phyloP scores from a whole-genome alignment of 352 stramenopile species.

The Globisporangium iwayamae region DNA sequence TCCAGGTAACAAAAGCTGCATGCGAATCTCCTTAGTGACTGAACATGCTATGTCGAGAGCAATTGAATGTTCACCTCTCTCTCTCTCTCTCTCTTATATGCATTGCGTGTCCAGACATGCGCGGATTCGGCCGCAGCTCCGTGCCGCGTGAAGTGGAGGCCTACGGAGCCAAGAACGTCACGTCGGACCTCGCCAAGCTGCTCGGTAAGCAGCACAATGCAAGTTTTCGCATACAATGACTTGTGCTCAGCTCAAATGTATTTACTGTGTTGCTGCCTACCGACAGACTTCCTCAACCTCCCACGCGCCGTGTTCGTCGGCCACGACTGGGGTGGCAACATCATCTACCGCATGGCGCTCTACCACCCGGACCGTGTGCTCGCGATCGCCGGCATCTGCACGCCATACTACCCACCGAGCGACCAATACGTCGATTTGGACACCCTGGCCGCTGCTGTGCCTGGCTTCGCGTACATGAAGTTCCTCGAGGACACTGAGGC shows the following conservation, averaged over 20 bases:
- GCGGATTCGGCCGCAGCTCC: constrained; percentile 49
- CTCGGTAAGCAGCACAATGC: constrained; percentile 21
- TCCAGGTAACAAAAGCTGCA: constrained; percentile 8
- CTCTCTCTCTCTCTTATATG: not conserved
- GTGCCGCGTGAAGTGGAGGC: constrained; percentile 31
- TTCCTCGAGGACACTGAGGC: constrained; percentile 32
- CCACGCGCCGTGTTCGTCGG: constrained; percentile 44
- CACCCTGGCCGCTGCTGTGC: constrained; percentile 22
- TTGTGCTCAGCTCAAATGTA: no score
- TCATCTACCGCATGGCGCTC: constrained; percentile 51
- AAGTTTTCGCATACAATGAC: no score
- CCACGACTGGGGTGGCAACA: constrained; percentile 58
- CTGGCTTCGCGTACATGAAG: constrained; percentile 38
- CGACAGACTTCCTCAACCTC: constrained; percentile 42
- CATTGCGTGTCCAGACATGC: constrained; percentile 22
- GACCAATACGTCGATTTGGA: constrained; percentile 35
- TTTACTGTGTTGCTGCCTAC: not conserved
- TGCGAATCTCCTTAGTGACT: not conserved
- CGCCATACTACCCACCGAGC: constrained; percentile 39
- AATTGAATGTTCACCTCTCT: no score
- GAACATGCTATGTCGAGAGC: not conserved
- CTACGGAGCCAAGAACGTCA: constrained; percentile 50
- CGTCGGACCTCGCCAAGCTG: constrained; percentile 33
- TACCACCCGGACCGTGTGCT: constrained; percentile 54
- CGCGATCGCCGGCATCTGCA: constrained; percentile 52